Evolutionary conservation across 257 asterid species (phyloP).

Genomic region (Fraxinus quadrangulata): DNA sequence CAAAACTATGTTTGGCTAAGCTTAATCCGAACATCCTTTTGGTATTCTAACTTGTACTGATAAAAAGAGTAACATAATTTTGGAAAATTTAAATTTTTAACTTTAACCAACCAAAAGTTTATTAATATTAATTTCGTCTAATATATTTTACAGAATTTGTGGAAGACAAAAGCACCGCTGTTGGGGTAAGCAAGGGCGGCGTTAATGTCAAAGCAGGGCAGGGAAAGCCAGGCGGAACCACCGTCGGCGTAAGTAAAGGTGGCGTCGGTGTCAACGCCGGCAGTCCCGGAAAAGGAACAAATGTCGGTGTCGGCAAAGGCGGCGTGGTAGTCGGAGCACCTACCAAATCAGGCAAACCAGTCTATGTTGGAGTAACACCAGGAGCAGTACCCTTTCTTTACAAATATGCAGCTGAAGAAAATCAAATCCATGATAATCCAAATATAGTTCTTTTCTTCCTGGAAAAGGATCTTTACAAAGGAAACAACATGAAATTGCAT

Average conservation of each 20-base stretch:
- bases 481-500: slow-evolving; percentile 51
- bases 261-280: slow-evolving; percentile 53
- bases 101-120: too few relatives aligned
- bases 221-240: slow-evolving; percentile 43
- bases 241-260: slow-evolving; percentile 53
- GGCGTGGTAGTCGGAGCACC: slow-evolving; percentile 48
- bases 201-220: slow-evolving; percentile 29
- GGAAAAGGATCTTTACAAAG: slow-evolving; percentile 57
- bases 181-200: slow-evolving; percentile 35
- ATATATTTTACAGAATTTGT: slow-evolving; percentile 39
- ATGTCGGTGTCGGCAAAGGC: slow-evolving; percentile 52
- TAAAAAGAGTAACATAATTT: too few relatives aligned
- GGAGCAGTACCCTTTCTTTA: slow-evolving; percentile 40
- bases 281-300: slow-evolving; percentile 37
- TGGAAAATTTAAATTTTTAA: too few relatives aligned
- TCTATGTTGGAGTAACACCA: slow-evolving; percentile 45
- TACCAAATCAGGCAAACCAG: slow-evolving; percentile 49
- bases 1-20: background rate
- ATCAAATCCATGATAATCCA: slow-evolving; percentile 65
- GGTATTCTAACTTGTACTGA: background rate
- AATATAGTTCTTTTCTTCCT: slow-evolving; percentile 70
- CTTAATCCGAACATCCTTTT: too few relatives aligned
- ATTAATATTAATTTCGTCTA: too few relatives aligned
- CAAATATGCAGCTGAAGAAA: slow-evolving; percentile 58
- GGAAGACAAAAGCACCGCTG: slow-evolving; percentile 45